phyloP scores from a whole-genome alignment of 139 green algal species.

The Pleodorina starrii region DNA sequence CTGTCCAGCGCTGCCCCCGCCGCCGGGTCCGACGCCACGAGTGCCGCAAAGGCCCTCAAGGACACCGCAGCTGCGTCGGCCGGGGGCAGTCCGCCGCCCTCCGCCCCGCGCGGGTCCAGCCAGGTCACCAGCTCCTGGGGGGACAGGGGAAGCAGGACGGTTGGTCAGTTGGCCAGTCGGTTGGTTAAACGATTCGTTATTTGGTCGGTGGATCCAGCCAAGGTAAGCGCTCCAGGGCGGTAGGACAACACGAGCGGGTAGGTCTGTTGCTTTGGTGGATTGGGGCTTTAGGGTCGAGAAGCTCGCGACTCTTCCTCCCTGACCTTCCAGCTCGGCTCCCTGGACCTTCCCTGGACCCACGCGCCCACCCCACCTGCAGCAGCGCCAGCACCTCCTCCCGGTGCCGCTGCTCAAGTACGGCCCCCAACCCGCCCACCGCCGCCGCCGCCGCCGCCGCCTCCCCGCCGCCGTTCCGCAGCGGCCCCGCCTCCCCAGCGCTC shows the following conservation, averaged over 20 bases:
- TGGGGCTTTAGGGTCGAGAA: too few species aligned
- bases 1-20: constrained; percentile 10
- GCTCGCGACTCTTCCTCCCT: too few species aligned
- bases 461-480: background rate
- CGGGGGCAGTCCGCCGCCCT: background rate
- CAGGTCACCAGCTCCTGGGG: constrained; percentile 40
- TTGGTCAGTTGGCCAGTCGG: too few species aligned
- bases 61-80: constrained; percentile 23
- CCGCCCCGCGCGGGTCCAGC: background rate
- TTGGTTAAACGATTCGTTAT: too few species aligned
- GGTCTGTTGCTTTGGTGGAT: too few species aligned
- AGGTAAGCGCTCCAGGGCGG: too few species aligned
- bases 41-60: background rate
- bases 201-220: too few species aligned
- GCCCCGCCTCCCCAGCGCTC: background rate
- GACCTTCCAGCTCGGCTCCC: too few species aligned
- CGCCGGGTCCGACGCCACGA: background rate
- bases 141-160: too few species aligned
- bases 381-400: constrained; percentile 21
- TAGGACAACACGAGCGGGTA: too few species aligned
- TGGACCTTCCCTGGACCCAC: too few species aligned
- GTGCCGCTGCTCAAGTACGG: background rate
- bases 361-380: constrained; percentile 31
- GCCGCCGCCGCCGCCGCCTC: background rate
- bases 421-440: background rate